Evolutionary conservation across 2,329 filamentous ascomycete species (phyloP), one percentile per base, ranked within the genome.

Genomic region (Colletotrichum plurivorum): DNA sequence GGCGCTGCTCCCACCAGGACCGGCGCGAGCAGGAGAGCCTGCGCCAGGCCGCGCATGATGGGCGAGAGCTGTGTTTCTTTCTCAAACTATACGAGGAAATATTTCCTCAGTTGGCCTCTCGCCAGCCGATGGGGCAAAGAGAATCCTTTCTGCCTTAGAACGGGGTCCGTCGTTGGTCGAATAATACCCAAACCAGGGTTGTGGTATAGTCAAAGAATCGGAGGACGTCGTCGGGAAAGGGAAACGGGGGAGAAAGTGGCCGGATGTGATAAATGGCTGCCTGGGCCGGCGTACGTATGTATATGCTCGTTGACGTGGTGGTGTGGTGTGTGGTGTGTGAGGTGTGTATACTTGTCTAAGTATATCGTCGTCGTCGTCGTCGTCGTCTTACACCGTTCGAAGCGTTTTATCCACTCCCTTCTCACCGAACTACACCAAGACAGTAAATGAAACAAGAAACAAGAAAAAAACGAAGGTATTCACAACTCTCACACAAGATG

Each of bases 11-110:
- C 73, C 39, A 74, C 77, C 73, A 83, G 74, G 74, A 75, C 76
- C 72, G 80, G 78, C 73, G 76, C 78, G 74, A 78, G 67, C 58
- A 82, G 70, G 72, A 82, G 73, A 65, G 76, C 75, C 53, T 64
- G 53, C 60, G 60, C 65, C 53, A 68, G 60, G 60, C 53, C 65
- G 27, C 65, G 65, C 65, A 68, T 68, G 53, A 68, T 58, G 53
- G 60, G 45, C 52, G 60, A 62, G 49, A 20, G 5, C 22, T 25
- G 22, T 5, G 22, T 25, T 25, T 25, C 22, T 5, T 25, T 25
- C 22, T 25, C 22, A 25, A 5, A 5, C 22, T 25, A 25, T 25
- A 36, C 31, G 3, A 36, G 31, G 31, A 36, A 10, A 9, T 36
- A 36, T 36, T 36, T 10, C 31, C 31, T 36, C 4, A 36, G 31